Evolutionary conservation across 2,329 filamentous ascomycete species (phyloP).

Genomic region (Fusarium liriodendri): DNA sequence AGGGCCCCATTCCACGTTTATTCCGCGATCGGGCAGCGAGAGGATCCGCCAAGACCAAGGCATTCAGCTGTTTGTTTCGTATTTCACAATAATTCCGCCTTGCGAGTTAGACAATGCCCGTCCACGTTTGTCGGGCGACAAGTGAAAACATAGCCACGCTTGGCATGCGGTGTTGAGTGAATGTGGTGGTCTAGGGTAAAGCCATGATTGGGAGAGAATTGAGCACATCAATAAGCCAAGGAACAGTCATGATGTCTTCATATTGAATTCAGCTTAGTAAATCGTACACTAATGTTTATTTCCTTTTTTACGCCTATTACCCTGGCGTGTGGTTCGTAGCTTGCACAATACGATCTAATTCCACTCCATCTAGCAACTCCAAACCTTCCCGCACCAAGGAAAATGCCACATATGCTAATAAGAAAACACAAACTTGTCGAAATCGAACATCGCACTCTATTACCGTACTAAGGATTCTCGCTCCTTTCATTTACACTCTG

Average conservation of each 20-base stretch:
- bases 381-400: not conserved
- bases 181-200: not conserved
- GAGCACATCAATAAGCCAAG: not conserved
- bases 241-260: not conserved
- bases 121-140: not conserved
- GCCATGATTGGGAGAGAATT: too few relatives aligned
- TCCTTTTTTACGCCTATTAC: not conserved
- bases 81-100: not conserved
- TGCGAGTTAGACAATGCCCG: not conserved
- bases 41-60: not conserved
- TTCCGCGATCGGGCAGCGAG: not conserved
- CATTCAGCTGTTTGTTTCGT: not conserved
- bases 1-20: not conserved
- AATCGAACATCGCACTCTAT: constrained; percentile 4
- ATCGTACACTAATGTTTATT: not conserved
- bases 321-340: not conserved
- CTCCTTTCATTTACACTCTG: constrained; percentile 8
- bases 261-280: not conserved
- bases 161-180: not conserved
- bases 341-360: not conserved
- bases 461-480: constrained; percentile 25
- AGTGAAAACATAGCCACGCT: not conserved
- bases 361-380: not conserved
- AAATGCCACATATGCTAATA: not conserved
- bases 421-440: not conserved